Evolutionary conservation across 306 rosid genomes (phyloP), one percentile per base, ranked within the genome.

Genomic region (Lathyrus sativus): DNA sequence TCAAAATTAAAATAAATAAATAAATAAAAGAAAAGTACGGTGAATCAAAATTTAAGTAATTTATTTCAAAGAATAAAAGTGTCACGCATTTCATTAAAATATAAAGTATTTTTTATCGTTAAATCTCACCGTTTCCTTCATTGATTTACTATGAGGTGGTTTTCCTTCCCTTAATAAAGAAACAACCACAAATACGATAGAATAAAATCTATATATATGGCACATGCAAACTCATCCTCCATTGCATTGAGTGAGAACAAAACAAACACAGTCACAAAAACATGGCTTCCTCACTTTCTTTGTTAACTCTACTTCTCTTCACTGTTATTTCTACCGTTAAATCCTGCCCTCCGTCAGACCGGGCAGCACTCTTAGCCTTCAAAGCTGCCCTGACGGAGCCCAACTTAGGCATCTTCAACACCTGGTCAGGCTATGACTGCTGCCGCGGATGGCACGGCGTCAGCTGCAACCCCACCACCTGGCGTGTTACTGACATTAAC

Each of bases 401-500:
- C 4, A 75, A 79, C 78, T 67, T 90, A 31, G 98, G 98, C 57
- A 78, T 92, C 79, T 92, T 92, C 72, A 15, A 67, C 6, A 14
- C 87, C 0, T 93, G 98, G 98, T 55, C 83, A 0, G 96, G 96
- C 74, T 71, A 15, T 28, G 71, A 87, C 75, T 88, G 96, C 44
- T 92, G 98, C 76, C 48, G 50, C 4, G 67, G 68, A 55, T 93
- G 96, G 96, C 81, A 90, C 79, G 96, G 93, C 54, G 69, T 93
- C 10, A 75, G 71, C 71, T 93, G 98, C 75, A 75, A 93, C 68
- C 90, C 96, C 7, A 50, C 75, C 13, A 79, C 95, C 4, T 31
- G 37, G 63, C 82, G 84, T 1, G 90, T 93, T 70, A 79, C 86
- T 10, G 95, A 93, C 62, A 55, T 93, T 13, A 88, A 70, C 78